Evolutionary conservation across 306 rosid genomes (phyloP).

Genomic region (Cicer pinnatifidum): DNA sequence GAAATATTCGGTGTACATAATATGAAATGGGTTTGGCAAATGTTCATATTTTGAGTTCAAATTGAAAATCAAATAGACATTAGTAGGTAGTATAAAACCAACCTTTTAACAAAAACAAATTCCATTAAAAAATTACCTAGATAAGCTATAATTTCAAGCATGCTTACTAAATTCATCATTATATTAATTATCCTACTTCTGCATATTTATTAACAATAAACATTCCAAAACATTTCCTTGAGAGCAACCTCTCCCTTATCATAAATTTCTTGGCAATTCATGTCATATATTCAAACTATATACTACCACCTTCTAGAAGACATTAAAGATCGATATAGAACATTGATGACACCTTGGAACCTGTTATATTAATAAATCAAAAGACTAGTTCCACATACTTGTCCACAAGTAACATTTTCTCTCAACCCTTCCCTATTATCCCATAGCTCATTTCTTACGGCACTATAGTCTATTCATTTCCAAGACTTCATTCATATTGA

Average conservation of each 20-base stretch:
- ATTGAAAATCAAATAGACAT: neutral
- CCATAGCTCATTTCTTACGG: slow-evolving; percentile 37
- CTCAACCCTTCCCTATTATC: neutral
- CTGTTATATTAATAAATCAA: slow-evolving; percentile 1
- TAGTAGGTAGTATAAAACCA: neutral
- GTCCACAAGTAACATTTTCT: slow-evolving; percentile 41
- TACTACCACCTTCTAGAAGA: slow-evolving; percentile 47
- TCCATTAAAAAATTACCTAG: neutral
- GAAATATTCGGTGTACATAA: too few relatives aligned
- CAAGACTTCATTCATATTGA: slow-evolving; percentile 12
- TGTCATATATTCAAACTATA: slow-evolving; percentile 33
- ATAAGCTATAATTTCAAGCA: slow-evolving; percentile 27
- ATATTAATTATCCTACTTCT: neutral
- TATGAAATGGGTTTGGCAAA: too few relatives aligned
- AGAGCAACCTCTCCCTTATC: neutral
- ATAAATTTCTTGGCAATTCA: neutral
- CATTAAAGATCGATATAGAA: neutral
- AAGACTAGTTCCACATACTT: slow-evolving; percentile 32
- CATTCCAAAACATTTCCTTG: slow-evolving; percentile 15
- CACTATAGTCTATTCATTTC: slow-evolving; percentile 34
- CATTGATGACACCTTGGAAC: slow-evolving; percentile 23
- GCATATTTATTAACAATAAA: neutral
- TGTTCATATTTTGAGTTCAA: neutral
- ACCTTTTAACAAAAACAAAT: neutral
- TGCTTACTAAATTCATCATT: neutral